Conservation (phyloP, 805 yeast genomes). For the Starmerella sirachaensis region DNA sequence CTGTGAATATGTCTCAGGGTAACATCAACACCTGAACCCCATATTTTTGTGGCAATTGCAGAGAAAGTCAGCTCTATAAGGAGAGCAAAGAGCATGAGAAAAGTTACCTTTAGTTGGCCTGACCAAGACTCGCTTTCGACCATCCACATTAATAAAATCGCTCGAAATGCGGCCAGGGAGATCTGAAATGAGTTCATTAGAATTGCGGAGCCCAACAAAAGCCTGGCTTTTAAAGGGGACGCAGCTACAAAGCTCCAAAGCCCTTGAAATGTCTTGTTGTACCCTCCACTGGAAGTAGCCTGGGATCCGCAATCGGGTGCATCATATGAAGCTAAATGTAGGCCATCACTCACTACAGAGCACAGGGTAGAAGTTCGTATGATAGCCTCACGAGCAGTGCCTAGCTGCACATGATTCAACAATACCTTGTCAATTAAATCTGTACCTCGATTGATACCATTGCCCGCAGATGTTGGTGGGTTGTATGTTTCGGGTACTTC, state of each 20-base stretch:
- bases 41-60: not conserved
- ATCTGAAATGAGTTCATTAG: not conserved
- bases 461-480: too few species aligned
- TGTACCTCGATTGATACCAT: not conserved
- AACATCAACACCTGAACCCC: not conserved
- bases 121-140: not conserved
- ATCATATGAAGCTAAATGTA: not conserved
- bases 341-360: not conserved
- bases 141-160: not conserved
- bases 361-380: not conserved
- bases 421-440: not conserved
- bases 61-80: not conserved
- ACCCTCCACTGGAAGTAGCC: too few species aligned
- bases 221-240: too few species aligned
- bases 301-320: too few species aligned
- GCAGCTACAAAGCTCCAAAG: too few species aligned
- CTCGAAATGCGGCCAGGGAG: not conserved
- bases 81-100: not conserved
- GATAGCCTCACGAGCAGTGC: not conserved
- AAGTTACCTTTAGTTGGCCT: not conserved
- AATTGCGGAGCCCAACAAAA: not conserved
- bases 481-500: not conserved
- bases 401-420: not conserved
- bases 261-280: too few species aligned
- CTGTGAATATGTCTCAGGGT: conserved; percentile 36